phyloP scores from a whole-genome alignment of 2,329 filamentous ascomycete genomes.

The Macroventuria anomochaeta region DNA sequence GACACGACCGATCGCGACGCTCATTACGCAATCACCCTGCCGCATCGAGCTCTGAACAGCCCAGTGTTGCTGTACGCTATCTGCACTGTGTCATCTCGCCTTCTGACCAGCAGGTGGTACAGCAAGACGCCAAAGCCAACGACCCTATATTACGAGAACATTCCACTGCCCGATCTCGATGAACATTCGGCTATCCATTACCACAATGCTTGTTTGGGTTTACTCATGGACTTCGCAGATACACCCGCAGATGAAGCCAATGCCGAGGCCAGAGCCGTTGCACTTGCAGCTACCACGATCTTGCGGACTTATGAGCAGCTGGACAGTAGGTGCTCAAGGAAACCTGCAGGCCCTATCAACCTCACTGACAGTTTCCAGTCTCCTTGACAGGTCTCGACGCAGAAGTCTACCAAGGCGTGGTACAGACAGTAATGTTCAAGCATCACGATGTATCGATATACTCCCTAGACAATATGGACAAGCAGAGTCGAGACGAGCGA shows the following conservation, averaged over 20 bases:
- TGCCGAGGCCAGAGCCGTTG: background rate
- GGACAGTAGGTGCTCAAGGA: background rate
- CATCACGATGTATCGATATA: background rate
- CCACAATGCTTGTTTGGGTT: background rate
- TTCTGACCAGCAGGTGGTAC: background rate
- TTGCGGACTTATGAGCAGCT: constrained; percentile 1
- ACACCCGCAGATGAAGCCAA: background rate
- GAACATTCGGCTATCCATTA: background rate
- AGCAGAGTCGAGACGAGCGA: background rate
- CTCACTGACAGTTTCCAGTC: background rate
- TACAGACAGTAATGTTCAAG: constrained; percentile 2
- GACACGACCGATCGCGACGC: background rate
- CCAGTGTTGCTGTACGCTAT: background rate
- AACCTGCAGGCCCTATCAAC: background rate
- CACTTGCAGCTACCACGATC: background rate
- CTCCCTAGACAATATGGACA: constrained; percentile 4
- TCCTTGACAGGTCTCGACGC: constrained; percentile 3
- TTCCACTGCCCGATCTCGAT: background rate
- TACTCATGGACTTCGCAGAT: constrained; percentile 2
- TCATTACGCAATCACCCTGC: background rate
- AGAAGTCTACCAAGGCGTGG: background rate
- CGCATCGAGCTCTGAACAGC: background rate
- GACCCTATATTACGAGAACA: background rate
- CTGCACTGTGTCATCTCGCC: background rate
- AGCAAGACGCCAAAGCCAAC: background rate